phyloP scores from a whole-genome alignment of 1,284 basidiomycete genomes.

The Rhizopogon parksii region DNA sequence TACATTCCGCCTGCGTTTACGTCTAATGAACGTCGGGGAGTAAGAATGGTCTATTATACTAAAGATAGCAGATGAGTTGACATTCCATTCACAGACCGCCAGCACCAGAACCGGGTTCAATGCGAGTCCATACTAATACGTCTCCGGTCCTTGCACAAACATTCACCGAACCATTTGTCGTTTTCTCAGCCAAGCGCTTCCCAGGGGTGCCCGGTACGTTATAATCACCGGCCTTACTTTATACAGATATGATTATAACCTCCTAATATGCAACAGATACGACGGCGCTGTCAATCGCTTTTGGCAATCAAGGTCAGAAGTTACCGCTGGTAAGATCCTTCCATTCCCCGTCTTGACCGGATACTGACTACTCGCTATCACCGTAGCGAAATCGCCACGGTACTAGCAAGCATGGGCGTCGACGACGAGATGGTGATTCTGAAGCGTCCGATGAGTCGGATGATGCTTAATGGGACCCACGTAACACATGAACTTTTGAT shows the following conservation, averaged over 20 bases:
- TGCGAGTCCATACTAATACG: conserved; percentile 52
- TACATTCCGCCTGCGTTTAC: conserved; percentile 70
- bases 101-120: conserved; percentile 64
- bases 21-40: conserved; percentile 82
- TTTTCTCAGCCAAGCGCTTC: conserved; percentile 88
- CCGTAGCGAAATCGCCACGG: conserved; percentile 63
- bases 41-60: conserved; percentile 36
- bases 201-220: conserved; percentile 81
- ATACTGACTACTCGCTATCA: conserved; percentile 19
- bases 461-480: conserved; percentile 22
- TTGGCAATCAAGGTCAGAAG: conserved; percentile 88
- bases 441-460: conserved; percentile 43
- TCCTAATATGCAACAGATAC: conserved; percentile 49
- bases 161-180: conserved; percentile 84
- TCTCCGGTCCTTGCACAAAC: conserved; percentile 77
- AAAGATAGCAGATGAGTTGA: conserved; percentile 10
- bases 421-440: conserved; percentile 43
- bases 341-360: conserved; percentile 20
- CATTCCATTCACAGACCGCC: conserved; percentile 45
- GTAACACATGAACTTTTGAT: conserved; percentile 9
- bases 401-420: conserved; percentile 47
- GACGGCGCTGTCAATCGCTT: conserved; percentile 83
- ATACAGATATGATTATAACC: conserved; percentile 9
- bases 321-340: conserved; percentile 65
- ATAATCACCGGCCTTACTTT: conserved; percentile 11